Percentiles rank a stretch among this genome's conserved stretches.
Conservation (phyloP, 192 early-diverging fungal species). For the Podila verticillata region DNA sequence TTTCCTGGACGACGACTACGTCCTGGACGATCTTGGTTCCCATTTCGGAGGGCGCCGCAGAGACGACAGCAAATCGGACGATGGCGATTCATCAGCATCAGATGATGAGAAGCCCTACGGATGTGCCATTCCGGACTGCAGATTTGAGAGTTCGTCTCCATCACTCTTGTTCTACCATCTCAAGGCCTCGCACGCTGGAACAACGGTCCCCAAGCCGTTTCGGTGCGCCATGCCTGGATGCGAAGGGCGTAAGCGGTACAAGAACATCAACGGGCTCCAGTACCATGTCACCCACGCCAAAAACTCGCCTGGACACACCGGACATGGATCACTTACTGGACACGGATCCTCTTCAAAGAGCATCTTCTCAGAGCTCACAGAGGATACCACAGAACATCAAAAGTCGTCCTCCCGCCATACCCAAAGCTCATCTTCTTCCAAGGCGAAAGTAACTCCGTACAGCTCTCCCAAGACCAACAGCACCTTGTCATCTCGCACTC, state of each 20-base stretch:
- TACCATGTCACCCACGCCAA: slow-evolving; percentile 79
- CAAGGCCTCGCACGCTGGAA: slow-evolving; percentile 45
- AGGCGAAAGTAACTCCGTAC: background rate
- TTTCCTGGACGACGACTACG: slow-evolving; percentile 28
- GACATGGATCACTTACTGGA: slow-evolving; percentile 1
- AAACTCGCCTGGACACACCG: slow-evolving; percentile 30
- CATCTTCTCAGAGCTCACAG: background rate
- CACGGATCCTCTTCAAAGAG: background rate
- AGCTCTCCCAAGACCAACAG: background rate
- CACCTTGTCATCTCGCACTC: slow-evolving; percentile 1
- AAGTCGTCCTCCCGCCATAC: background rate
- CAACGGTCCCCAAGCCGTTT: slow-evolving; percentile 72
- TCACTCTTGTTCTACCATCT: slow-evolving; percentile 46
- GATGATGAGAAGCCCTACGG: slow-evolving; percentile 46
- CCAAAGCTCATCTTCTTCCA: background rate
- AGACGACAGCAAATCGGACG: slow-evolving; percentile 8
- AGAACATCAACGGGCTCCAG: slow-evolving; percentile 86
- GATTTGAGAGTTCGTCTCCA: slow-evolving; percentile 34
- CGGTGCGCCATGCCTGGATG: slow-evolving; percentile 76
- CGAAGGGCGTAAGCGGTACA: slow-evolving; percentile 80
- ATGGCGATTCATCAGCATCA: background rate
- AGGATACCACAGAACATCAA: background rate
- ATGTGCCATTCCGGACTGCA: slow-evolving; percentile 39
- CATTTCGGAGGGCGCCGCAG: background rate
- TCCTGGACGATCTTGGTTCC: slow-evolving; percentile 14